phyloP scores from a whole-genome alignment of 2,329 filamentous ascomycete genomes.

The Alternaria sp. region DNA sequence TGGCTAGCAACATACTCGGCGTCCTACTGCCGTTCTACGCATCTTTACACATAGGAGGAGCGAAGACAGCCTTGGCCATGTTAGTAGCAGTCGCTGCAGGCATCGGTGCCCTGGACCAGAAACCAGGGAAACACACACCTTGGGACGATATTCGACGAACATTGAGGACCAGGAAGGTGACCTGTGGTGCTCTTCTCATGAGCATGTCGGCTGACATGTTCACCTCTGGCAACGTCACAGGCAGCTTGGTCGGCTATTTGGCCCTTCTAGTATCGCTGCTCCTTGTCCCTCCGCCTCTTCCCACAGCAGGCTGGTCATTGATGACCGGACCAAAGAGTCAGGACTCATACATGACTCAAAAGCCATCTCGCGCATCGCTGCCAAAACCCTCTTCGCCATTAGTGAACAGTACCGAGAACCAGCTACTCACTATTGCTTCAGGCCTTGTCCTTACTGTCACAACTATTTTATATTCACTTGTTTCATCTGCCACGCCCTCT shows the following conservation, averaged over 20 bases:
- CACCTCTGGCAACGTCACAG: conserved; percentile 21
- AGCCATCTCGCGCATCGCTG: conserved; percentile 30
- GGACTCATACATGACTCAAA: conserved; percentile 30
- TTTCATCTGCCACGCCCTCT: conserved; percentile 42
- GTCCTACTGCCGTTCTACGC: conserved; percentile 63
- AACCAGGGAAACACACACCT: conserved; percentile 39
- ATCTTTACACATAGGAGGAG: conserved; percentile 60
- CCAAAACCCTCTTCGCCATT: conserved; percentile 45
- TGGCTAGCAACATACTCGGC: conserved; percentile 47
- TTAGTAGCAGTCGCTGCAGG: conserved; percentile 56
- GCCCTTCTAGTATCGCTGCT: conserved; percentile 56
- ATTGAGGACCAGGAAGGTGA: conserved; percentile 45
- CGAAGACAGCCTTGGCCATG: conserved; percentile 59
- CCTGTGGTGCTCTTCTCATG: conserved; percentile 44
- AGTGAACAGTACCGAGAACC: conserved; percentile 48
- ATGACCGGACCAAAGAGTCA: conserved; percentile 31
- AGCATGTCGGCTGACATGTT: conserved; percentile 43
- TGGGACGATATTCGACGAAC: conserved; percentile 44
- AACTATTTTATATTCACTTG: conserved; percentile 45
- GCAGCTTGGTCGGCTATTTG: conserved; percentile 54
- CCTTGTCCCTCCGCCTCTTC: conserved; percentile 58
- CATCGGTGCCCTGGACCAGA: conserved; percentile 44
- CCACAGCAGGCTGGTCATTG: conserved; percentile 41
- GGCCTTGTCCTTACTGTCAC: conserved; percentile 47
- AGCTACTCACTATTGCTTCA: conserved; percentile 51